Conservation (phyloP, 1,139 yeast genomes). For the Debaryomyces sp. region DNA sequence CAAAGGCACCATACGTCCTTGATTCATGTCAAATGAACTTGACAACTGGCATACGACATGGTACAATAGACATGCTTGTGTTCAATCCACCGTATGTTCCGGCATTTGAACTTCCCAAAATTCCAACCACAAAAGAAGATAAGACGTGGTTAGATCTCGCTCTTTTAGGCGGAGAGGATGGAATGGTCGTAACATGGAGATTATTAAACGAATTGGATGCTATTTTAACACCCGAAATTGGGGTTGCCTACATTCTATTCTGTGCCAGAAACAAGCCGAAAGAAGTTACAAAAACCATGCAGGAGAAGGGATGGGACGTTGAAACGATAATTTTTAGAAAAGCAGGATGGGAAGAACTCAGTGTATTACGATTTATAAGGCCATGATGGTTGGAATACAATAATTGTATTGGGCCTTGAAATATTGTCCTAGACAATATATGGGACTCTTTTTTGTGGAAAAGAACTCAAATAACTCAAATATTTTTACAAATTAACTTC, state of each 20-base stretch:
- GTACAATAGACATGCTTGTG: constrained; percentile 65
- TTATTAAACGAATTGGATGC: constrained; percentile 55
- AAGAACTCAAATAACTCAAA: not conserved
- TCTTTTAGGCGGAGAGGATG: constrained; percentile 82
- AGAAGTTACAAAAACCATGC: constrained; percentile 53
- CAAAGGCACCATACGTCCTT: constrained; percentile 24
- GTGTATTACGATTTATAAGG: constrained; percentile 58
- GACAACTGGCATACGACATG: constrained; percentile 48
- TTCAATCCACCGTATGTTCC: constrained; percentile 99
- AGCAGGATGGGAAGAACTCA: constrained; percentile 96
- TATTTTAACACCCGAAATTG: constrained; percentile 49
- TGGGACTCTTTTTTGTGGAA: not conserved
- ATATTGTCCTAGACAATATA: not conserved
- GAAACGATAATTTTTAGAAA: constrained; percentile 59
- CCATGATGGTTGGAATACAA: not conserved
- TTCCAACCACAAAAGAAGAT: constrained; percentile 54
- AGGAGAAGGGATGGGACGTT: constrained; percentile 55
- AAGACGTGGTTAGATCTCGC: constrained; percentile 85
- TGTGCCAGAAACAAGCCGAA: constrained; percentile 88
- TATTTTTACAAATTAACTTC: not conserved
- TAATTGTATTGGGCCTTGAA: not conserved
- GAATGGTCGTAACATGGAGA: constrained; percentile 79
- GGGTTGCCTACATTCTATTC: constrained; percentile 80
- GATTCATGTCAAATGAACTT: constrained; percentile 67
- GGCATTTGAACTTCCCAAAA: constrained; percentile 59